phyloP scores from a whole-genome alignment of 306 rosid genomes.

The Gynostemma pentaphyllum region DNA sequence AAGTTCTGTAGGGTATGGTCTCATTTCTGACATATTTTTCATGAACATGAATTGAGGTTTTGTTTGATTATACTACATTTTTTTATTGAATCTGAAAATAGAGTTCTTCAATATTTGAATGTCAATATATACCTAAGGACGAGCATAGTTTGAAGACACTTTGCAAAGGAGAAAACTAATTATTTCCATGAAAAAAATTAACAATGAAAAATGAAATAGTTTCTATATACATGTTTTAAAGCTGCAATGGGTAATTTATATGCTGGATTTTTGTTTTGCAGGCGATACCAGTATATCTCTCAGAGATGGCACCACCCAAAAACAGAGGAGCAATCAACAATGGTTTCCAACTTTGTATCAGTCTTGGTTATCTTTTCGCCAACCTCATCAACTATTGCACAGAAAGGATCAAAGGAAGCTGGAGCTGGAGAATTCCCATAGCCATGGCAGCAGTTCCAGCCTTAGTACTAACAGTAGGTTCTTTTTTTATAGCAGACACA shows the following conservation, averaged over 20 bases:
- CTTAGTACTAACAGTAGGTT: constrained; percentile 41
- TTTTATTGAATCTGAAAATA: neutral
- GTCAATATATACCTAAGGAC: no score
- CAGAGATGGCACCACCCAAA: constrained; percentile 64
- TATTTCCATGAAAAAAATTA: no score
- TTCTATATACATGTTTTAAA: no score
- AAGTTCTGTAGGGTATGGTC: neutral
- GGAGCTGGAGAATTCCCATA: constrained; percentile 63
- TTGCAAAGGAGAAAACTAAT: no score
- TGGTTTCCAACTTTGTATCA: constrained; percentile 68
- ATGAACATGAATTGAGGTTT: neutral
- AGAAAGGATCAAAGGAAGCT: constrained; percentile 38
- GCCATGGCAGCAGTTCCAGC: constrained; percentile 73
- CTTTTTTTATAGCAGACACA: constrained; percentile 72
- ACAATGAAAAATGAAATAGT: no score
- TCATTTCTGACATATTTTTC: neutral
- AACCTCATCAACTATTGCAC: constrained; percentile 60
- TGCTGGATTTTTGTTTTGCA: no score
- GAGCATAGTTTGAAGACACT: no score
- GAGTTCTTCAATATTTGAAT: neutral
- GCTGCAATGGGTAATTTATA: no score
- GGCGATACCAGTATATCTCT: constrained; percentile 71
- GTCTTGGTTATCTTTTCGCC: constrained; percentile 56
- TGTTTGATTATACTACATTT: neutral
- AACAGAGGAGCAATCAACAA: constrained; percentile 64